Percentiles rank a stretch among this genome's conserved stretches.
Evolutionary conservation across 179 eudicot species (phyloP).

Genomic region (Gypsophila paniculata): DNA sequence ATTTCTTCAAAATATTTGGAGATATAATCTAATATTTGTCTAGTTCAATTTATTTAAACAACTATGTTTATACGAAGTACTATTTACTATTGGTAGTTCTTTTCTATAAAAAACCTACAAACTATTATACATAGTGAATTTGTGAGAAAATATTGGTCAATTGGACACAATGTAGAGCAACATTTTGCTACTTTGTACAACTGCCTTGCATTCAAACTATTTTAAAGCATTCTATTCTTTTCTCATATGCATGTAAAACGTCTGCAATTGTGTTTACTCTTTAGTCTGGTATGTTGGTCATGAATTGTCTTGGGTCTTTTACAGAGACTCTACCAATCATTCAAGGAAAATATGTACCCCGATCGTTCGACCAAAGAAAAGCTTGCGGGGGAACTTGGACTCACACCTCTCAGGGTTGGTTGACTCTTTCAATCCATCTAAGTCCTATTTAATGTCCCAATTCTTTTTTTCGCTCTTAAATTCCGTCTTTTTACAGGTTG

Average conservation of each 20-base stretch:
- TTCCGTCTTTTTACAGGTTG: slow-evolving; percentile 40
- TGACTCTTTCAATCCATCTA: slow-evolving; percentile 3
- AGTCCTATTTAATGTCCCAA: neutral
- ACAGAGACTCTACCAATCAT: slow-evolving; percentile 68
- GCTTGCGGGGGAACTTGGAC: slow-evolving; percentile 67
- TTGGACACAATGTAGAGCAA: no score
- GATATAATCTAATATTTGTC: no score
- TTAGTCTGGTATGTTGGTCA: neutral
- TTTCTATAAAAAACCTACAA: no score
- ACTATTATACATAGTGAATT: no score
- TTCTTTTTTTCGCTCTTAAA: neutral
- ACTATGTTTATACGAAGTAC: no score
- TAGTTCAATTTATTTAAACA: no score
- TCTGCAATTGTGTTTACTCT: neutral
- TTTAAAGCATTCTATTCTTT: neutral
- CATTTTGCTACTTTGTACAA: neutral
- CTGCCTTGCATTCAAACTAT: neutral
- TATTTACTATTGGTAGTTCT: no score
- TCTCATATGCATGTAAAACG: no score
- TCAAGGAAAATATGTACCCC: slow-evolving; percentile 84
- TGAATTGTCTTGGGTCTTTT: slow-evolving; percentile 15
- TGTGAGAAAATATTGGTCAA: no score
- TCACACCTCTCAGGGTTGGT: slow-evolving; percentile 50
- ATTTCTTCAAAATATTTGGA: neutral
- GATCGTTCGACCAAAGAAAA: slow-evolving; percentile 50